These are phyloP conservation scores for Tulasnella sp. DNA, from an alignment of 768 basidiomycete genomes.

Conservation along the genomic window DNA sequence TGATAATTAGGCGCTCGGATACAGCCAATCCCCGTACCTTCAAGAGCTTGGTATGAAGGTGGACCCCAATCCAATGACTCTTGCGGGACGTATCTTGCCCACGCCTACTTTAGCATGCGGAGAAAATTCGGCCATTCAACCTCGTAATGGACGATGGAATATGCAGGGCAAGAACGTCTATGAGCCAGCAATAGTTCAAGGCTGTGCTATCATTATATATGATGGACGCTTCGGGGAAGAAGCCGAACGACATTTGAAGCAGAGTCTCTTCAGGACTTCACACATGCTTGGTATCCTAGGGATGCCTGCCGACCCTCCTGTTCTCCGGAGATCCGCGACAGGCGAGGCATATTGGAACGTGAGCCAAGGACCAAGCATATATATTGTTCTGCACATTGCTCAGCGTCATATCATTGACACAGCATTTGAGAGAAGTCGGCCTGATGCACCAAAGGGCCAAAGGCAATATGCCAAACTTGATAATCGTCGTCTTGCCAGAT, in stretches of 20 bases:
- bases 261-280: conserved; percentile 36
- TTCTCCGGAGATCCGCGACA: conserved; percentile 59
- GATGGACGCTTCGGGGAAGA: conserved; percentile 56
- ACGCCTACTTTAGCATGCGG: conserved; percentile 57
- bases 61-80: conserved; percentile 48
- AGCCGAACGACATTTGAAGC: conserved; percentile 54
- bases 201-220: conserved; percentile 64
- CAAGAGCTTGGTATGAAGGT: conserved; percentile 69
- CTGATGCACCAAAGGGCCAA: conserved; percentile 44
- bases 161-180: conserved; percentile 59
- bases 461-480: conserved; percentile 44
- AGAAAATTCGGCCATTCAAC: conserved; percentile 45
- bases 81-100: conserved; percentile 37
- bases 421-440: conserved; percentile 56
- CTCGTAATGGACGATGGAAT: conserved; percentile 71
- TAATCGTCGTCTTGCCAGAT: conserved; percentile 59
- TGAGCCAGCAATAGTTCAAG: conserved; percentile 49
- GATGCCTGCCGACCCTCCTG: conserved; percentile 48
- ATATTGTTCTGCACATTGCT: not conserved
- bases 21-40: conserved; percentile 71
- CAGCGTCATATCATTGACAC: not conserved
- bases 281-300: conserved; percentile 52
- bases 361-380: conserved; percentile 35
- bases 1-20: conserved; percentile 40
- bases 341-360: conserved; percentile 55